Evolutionary conservation across 495 filamentous ascomycete species (phyloP).

Genomic region (Penicillium ucsense): DNA sequence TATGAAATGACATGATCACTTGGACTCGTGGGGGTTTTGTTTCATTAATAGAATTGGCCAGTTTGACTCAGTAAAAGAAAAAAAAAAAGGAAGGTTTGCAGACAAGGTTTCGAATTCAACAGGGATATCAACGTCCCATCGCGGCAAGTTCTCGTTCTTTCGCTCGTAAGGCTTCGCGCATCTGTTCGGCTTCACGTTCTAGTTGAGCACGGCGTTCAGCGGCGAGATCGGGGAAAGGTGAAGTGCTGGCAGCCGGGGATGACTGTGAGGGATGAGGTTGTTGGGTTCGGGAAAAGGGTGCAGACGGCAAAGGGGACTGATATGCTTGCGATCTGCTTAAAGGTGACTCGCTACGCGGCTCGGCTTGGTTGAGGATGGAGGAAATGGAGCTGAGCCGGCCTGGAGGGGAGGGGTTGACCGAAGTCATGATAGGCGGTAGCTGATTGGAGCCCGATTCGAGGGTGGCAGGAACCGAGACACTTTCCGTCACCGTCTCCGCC

Average conservation of each 20-base stretch:
- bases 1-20: conserved; percentile 15
- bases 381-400: conserved; percentile 66
- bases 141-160: conserved; percentile 75
- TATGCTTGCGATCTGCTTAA: conserved; percentile 33
- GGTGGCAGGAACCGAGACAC: conserved; percentile 18
- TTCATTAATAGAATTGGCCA: neutral
- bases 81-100: neutral
- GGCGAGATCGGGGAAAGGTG: conserved; percentile 43
- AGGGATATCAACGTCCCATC: conserved; percentile 28
- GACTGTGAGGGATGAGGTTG: conserved; percentile 4
- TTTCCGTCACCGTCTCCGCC: conserved; percentile 26
- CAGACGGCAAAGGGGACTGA: conserved; percentile 22
- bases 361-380: conserved; percentile 59
- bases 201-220: conserved; percentile 56
- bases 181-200: conserved; percentile 63
- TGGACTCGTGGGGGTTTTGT: conserved; percentile 1
- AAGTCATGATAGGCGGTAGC: conserved; percentile 37
- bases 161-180: conserved; percentile 61
- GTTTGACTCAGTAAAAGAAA: neutral
- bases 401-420: conserved; percentile 30
- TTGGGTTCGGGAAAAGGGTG: conserved; percentile 16
- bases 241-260: conserved; percentile 18
- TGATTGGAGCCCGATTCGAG: conserved; percentile 35
- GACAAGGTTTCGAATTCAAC: no score
- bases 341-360: conserved; percentile 32